Evolutionary conservation across 1,284 basidiomycete species (phyloP).

Genomic region (Tilletia caries): DNA sequence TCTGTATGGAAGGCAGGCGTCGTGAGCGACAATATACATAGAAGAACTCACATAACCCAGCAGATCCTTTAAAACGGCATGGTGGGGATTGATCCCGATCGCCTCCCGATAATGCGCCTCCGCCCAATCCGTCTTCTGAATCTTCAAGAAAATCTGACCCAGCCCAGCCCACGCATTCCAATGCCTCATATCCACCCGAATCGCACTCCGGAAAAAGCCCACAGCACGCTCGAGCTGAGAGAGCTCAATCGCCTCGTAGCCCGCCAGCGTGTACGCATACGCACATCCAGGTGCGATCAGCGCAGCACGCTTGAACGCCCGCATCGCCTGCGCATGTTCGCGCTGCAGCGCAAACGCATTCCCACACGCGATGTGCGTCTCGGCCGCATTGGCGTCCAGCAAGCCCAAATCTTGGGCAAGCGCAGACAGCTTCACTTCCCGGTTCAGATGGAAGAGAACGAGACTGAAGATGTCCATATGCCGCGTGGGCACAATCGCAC

Average conservation of each 20-base stretch:
- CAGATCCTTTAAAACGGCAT: conserved; percentile 46
- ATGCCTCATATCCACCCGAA: conserved; percentile 43
- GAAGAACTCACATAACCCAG: conserved; percentile 32
- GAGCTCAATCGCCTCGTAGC: conserved; percentile 49
- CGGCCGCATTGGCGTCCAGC: conserved; percentile 33
- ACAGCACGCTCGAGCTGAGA: conserved; percentile 40
- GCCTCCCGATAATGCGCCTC: conserved; percentile 40
- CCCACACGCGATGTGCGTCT: conserved; percentile 46
- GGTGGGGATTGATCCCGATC: conserved; percentile 35
- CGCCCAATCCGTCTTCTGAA: conserved; percentile 38
- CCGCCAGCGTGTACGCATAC: conserved; percentile 50
- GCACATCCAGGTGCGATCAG: conserved; percentile 43
- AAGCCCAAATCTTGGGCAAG: conserved; percentile 42
- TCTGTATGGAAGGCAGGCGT: not conserved
- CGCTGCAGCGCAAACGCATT: conserved; percentile 50
- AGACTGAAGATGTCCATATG: conserved; percentile 51
- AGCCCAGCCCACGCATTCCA: conserved; percentile 52
- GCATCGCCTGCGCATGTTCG: conserved; percentile 45
- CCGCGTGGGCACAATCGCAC: conserved; percentile 1
- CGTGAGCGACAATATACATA: not conserved
- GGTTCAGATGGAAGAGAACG: conserved; percentile 51
- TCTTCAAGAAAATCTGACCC: conserved; percentile 39
- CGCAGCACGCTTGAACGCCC: conserved; percentile 45
- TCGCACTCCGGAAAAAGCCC: conserved; percentile 44
- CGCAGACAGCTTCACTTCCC: conserved; percentile 45